Evolutionary conservation across 164 flowering plant species (phyloP).

Genomic region (Stephania cephalantha): DNA sequence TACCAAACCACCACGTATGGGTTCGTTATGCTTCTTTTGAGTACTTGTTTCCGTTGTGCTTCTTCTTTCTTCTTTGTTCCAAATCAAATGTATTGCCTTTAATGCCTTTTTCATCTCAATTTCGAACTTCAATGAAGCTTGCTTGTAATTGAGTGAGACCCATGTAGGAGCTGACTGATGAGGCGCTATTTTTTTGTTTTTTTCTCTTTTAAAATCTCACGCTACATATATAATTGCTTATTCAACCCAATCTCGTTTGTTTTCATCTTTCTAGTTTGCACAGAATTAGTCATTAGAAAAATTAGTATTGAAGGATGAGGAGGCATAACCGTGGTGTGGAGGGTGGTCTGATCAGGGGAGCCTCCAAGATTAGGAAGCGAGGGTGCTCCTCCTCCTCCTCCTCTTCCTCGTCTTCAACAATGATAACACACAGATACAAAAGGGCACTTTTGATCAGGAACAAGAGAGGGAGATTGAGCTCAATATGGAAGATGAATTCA

Average conservation of each 20-base stretch:
- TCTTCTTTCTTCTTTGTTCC: neutral
- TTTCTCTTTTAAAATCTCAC: neutral
- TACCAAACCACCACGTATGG: no score
- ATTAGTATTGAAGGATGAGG: conserved; percentile 30
- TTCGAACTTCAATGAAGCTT: neutral
- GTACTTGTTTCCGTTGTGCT: neutral
- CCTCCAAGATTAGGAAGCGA: conserved; percentile 67
- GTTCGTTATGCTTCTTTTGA: no score
- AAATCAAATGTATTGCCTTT: neutral
- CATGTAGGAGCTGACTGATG: neutral
- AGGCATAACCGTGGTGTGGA: conserved; percentile 39
- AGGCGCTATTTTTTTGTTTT: neutral
- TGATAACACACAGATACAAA: conserved; percentile 64
- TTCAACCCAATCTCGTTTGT: neutral
- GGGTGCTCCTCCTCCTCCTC: conserved; percentile 74
- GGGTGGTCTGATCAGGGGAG: conserved; percentile 32
- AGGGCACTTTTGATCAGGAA: conserved; percentile 60
- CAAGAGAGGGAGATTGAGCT: conserved; percentile 54
- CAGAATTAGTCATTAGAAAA: no score
- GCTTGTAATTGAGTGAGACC: neutral
- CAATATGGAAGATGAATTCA: conserved; percentile 56
- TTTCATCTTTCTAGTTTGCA: no score
- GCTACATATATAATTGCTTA: neutral
- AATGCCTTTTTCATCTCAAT: neutral
- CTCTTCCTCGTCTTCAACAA: conserved; percentile 50